Conservation (phyloP, 495 filamentous ascomycete species). For the Beverwykella pulmonaria region DNA sequence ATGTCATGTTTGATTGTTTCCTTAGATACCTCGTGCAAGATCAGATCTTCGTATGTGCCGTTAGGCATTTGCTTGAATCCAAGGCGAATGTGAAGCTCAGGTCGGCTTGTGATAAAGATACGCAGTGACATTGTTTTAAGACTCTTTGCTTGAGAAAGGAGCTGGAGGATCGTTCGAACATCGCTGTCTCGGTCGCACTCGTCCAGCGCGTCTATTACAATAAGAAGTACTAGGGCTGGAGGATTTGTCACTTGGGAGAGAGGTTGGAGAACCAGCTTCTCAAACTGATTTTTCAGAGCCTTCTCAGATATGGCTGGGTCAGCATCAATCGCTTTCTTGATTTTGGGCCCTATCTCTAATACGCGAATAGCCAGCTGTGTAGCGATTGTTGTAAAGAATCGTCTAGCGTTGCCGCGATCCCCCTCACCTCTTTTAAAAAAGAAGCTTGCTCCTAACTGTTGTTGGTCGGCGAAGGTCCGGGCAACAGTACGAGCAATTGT, state of each 20-base stretch:
- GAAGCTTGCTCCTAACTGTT: constrained; percentile 31
- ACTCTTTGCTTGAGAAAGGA: constrained; percentile 35
- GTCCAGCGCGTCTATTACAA: constrained; percentile 47
- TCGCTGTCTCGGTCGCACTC: constrained; percentile 42
- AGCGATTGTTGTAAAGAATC: constrained; percentile 39
- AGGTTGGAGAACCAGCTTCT: constrained; percentile 23
- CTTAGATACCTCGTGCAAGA: constrained; percentile 44
- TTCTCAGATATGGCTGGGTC: constrained; percentile 32
- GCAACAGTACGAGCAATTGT: constrained; percentile 15
- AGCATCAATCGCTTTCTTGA: constrained; percentile 22
- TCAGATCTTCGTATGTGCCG: constrained; percentile 29
- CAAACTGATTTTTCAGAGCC: constrained; percentile 20
- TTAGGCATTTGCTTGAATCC: constrained; percentile 31
- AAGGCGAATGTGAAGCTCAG: constrained; percentile 40
- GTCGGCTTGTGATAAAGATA: constrained; percentile 48
- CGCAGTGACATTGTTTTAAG: constrained; percentile 34
- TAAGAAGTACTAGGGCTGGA: constrained; percentile 9
- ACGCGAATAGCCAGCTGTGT: constrained; percentile 21
- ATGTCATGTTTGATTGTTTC: constrained; percentile 47
- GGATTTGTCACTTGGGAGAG: constrained; percentile 7
- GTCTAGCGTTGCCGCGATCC: constrained; percentile 29
- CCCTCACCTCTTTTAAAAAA: constrained; percentile 14
- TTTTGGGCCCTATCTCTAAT: constrained; percentile 12
- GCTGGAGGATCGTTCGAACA: constrained; percentile 36
- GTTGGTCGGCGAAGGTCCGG: constrained; percentile 16